Evolutionary conservation across 73 alveolate species (phyloP), one percentile per base, ranked within the genome.

Genomic region (Paramecium sonneborni): DNA sequence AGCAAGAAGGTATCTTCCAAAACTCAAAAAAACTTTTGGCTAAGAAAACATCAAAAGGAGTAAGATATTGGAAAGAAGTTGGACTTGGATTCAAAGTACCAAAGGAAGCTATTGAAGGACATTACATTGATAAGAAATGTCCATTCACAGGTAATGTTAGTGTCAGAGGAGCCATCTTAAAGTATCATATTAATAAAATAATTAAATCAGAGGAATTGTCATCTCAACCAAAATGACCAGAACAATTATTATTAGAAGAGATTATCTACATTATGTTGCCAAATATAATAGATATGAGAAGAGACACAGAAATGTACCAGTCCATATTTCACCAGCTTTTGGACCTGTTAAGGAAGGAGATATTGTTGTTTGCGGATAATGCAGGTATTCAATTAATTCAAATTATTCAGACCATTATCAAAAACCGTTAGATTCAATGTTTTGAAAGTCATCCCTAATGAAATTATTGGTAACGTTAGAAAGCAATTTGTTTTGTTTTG

Each of bases 351-450:
- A 96, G 88, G 99, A 97, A 95, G 99, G 99, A 28, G 99, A 98
- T 92, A 97, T 98, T 89, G 98, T 98, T 93, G 98, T 99, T 56
- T 97, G 97, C 38, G 99, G 99, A 74, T 99, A 98, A 95, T 98
- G 99, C 99, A 97, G 97, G 96, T 93, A 90, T 35, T 18, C 11
- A 41, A 55, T 26, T 28, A 3, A 35, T 58, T 30, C 14, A 43
- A 12, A 6, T 12, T 43, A 52, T 48, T 34, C 38, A 94, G 99
- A 92, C 99, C 99, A 21, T 95, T 98, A 95, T 94, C 98, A 30
- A 98, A 98, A 97, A 97, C 99, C 21, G 99, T 98, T 62, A 97
- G 99, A 95, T 98, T 98, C 99, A 98, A 98, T 95, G 99, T 97
- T 46, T 92, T 98, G 94, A 96, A 97, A 95, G 98, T 96, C 68